Evolutionary conservation across 257 asterid species (phyloP), one percentile per base, ranked within the genome.

Genomic region (Vinca minor): DNA sequence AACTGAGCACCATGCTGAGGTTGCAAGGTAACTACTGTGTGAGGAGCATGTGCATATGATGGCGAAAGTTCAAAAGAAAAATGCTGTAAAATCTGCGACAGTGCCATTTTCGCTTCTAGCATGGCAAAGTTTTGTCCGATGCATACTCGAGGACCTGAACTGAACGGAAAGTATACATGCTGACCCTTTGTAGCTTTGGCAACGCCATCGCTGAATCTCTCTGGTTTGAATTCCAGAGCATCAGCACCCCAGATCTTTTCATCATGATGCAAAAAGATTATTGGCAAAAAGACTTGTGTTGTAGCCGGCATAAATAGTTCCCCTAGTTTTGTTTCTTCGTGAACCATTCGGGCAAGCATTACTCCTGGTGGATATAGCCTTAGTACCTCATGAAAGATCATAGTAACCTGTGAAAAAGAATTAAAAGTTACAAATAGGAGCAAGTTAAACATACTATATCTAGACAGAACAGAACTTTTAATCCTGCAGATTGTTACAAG

Each of bases 201-300:
- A 5, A 71, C 31, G 21, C 74, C 80, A 32, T 71, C 71, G 1
- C 29, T 58, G 42, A 71, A 75, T 49, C 80, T 75, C 62, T 71
- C 71, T 11, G 76, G 80, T 0, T 75, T 75, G 56, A 75, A 75
- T 17, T 75, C 74, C 4, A 62, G 11, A 1, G 34, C 74, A 59
- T 76, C 77, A 2, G 68, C 74, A 3, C 80, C 80, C 80, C 80
- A 76, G 50, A 67, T n/a, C 13, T 71, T 64, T 29, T 17, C 47
- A 23, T 76, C 80, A 18, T 57, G 77, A 45, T 71, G 74, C 60
- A 76, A 26, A 50, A 50, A 0, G n/a, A 67, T 54, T 50, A 42
- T 45, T 2, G 74, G 80, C 44, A 76, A 35, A 8, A 63, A 18
- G 39, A 76, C 42, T 32, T 48, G 67, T 11, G 59, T 62, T 26